Conservation (phyloP, 768 basidiomycete species). For the Rhizopogon vulgaris region DNA sequence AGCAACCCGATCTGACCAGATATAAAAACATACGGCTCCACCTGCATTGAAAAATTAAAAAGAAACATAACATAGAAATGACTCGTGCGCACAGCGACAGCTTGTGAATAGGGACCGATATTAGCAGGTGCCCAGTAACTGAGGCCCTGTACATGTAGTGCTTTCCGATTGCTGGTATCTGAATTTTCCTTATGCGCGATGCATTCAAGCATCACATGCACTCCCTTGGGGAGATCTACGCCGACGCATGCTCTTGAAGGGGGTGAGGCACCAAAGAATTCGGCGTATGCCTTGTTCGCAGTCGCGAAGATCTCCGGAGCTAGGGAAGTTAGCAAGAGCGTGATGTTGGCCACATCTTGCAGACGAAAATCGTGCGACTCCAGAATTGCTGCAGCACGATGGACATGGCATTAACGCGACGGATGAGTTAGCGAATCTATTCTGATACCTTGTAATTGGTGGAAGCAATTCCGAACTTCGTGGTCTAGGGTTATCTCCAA, state of each 20-base stretch:
- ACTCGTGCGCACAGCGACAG: conserved; percentile 57
- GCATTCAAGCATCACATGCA: conserved; percentile 68
- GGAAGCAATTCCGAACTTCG: conserved; percentile 69
- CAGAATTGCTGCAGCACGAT: neutral
- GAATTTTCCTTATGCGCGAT: conserved; percentile 38
- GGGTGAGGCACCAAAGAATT: conserved; percentile 85
- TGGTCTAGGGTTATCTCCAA: conserved; percentile 48
- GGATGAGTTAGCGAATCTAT: neutral
- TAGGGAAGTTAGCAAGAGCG: conserved; percentile 79
- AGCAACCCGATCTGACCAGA: conserved; percentile 95
- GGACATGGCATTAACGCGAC: neutral
- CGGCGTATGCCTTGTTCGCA: conserved; percentile 74
- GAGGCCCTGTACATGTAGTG: conserved; percentile 89
- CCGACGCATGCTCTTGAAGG: conserved; percentile 94
- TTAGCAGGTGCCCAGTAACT: conserved; percentile 99
- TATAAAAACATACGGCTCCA: conserved; percentile 70
- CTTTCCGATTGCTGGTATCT: conserved; percentile 39
- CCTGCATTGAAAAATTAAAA: conserved; percentile 35
- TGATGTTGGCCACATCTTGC: conserved; percentile 51
- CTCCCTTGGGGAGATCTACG: conserved; percentile 54
- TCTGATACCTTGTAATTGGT: conserved; percentile 49
- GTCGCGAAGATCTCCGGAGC: conserved; percentile 52
- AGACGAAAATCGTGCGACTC: neutral
- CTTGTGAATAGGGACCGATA: conserved; percentile 97
- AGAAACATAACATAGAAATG: neutral